Base-by-base conservation (phyloP, 202 grass and related monocot species). In the Zoysia matrella region DNA sequence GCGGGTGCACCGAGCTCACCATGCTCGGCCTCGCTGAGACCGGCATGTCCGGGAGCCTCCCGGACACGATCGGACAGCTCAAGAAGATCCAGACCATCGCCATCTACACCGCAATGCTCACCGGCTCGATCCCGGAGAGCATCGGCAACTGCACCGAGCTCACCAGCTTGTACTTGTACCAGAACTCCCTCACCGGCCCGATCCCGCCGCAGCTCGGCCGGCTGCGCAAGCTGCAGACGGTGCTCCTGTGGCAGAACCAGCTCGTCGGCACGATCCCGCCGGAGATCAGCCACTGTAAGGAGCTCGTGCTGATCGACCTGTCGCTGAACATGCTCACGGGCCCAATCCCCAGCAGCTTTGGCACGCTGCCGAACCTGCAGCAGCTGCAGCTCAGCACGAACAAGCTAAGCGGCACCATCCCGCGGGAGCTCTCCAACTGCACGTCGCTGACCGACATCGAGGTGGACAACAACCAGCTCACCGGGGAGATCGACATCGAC, bases 21-120 rank as follows among this genome's bases (percentile, higher is more conserved):
- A 85, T 94, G 90, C 84, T 97, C 16, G 94, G 94, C 67, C 88
- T 97, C 48, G 94, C 94, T 2, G 94, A 97, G 74, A 97, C 94
- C 16, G 82, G 95, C 18, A 54, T 98, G 44, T 95, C 95, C 3
- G 92, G 95, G 1, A 91, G 53, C 65, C 88, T 98, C 65, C 95
- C 95, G 30, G 82, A 76, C 16, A 90, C 89, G 47, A 95, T 98
- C 77, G 95, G 95, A 3, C 68, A 88, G 54, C 91, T 98, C 11
- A 91, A 93, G 22, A 22, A 22, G 22, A 22, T 22, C 22, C 22
- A 22, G 22, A 22, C 22, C 22, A 22, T 22, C 22, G 84, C 22
- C 22, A 22, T 22, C 22, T 22, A 22, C 22, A 22, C 22, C 22
- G 22, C 22, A 22, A 22, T 22, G 88, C 87, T 98, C 56, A 87